Evolutionary conservation across 1,284 basidiomycete genomes (phyloP).

Genomic region (Austroboletus novae-zelandiae): DNA sequence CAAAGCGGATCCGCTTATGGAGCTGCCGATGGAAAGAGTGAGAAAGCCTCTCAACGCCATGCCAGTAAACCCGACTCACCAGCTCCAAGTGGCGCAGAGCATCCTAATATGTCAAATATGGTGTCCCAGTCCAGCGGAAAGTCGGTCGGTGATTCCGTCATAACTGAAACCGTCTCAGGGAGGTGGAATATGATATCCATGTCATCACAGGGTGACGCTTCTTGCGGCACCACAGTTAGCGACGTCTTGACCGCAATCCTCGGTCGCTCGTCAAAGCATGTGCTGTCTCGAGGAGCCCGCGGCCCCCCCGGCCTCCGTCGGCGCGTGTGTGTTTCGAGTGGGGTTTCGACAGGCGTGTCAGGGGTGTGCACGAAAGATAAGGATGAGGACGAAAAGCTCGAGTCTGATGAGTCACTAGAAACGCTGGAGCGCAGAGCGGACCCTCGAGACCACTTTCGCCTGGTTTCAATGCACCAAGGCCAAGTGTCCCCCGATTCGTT

Average conservation of each 20-base stretch:
- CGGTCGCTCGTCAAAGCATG: slow-evolving; percentile 8
- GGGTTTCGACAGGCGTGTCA: background rate
- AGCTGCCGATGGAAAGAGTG: slow-evolving; percentile 5
- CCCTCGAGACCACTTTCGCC: slow-evolving; percentile 10
- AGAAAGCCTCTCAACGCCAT: background rate
- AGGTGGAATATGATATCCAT: background rate
- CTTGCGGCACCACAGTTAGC: slow-evolving; percentile 7
- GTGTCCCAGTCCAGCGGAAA: slow-evolving; percentile 35
- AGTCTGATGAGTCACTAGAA: slow-evolving; percentile 19
- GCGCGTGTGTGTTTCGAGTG: slow-evolving; percentile 1
- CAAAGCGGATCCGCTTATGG: background rate
- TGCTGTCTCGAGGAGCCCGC: slow-evolving; percentile 18
- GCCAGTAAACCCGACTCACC: slow-evolving; percentile 14
- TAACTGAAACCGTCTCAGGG: slow-evolving; percentile 6
- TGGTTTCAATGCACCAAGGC: slow-evolving; percentile 19
- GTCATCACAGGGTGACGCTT: background rate
- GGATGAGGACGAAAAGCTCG: slow-evolving; percentile 18
- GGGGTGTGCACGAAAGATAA: slow-evolving; percentile 10
- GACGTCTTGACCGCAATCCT: slow-evolving; percentile 16
- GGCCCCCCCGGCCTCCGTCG: slow-evolving; percentile 26
- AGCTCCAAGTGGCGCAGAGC: slow-evolving; percentile 6
- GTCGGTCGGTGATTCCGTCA: slow-evolving; percentile 15
- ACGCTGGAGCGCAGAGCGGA: slow-evolving; percentile 21
- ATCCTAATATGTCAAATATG: slow-evolving; percentile 33
- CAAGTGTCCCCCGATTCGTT: slow-evolving; percentile 21